Evolutionary conservation across 768 basidiomycete species (phyloP).

Genomic region (Crepidotus variabilis): DNA sequence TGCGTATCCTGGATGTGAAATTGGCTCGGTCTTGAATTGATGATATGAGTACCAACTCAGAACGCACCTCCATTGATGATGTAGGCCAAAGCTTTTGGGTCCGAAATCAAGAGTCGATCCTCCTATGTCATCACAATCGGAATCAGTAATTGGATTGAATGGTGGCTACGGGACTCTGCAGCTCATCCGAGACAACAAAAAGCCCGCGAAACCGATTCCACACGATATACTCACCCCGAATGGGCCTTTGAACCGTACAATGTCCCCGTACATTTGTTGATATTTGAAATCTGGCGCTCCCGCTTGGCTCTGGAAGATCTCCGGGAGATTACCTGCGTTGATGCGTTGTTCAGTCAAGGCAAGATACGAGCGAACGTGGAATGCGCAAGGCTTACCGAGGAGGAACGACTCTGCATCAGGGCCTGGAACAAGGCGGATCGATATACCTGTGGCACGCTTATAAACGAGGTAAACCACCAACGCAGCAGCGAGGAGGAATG

Average conservation of each 20-base stretch:
- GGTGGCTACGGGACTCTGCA: not conserved
- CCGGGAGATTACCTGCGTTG: constrained; percentile 41
- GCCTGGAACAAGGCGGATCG: constrained; percentile 43
- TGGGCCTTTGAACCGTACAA: constrained; percentile 47
- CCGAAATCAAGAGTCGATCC: constrained; percentile 49
- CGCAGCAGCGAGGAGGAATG: not conserved
- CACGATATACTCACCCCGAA: constrained; percentile 36
- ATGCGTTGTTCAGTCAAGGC: not conserved
- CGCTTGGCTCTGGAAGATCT: constrained; percentile 48
- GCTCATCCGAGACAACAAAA: not conserved
- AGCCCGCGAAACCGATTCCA: not conserved
- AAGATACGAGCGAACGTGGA: not conserved
- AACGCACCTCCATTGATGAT: constrained; percentile 19
- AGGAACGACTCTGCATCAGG: constrained; percentile 45
- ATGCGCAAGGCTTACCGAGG: constrained; percentile 32
- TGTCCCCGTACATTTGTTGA: constrained; percentile 43
- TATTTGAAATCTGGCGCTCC: constrained; percentile 52
- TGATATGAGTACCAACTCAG: constrained; percentile 27
- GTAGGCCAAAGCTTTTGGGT: constrained; percentile 57
- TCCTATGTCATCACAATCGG: constrained; percentile 29
- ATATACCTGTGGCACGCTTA: constrained; percentile 32
- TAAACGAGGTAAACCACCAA: constrained; percentile 26
- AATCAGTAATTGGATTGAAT: constrained; percentile 1
- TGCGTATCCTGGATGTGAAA: constrained; percentile 37
- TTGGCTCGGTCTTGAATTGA: constrained; percentile 2